Percentiles rank a stretch among this genome's conserved stretches.
Conservation (phyloP, 192 early-diverging fungal genomes). For the Coemansia furcata region DNA sequence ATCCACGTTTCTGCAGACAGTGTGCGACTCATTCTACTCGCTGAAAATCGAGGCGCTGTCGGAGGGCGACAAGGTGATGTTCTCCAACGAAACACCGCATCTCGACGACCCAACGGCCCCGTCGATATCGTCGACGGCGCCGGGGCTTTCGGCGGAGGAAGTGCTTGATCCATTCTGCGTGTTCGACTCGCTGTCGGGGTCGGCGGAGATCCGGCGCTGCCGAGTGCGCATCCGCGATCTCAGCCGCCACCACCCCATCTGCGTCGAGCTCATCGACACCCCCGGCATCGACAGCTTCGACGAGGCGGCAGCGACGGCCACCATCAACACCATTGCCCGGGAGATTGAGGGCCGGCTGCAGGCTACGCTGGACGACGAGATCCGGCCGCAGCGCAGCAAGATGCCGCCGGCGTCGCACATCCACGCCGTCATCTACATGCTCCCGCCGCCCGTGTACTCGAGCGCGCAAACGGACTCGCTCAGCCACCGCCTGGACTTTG, state of each 20-base stretch:
- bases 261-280: conserved; percentile 46
- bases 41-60: conserved; percentile 27
- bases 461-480: conserved; percentile 29
- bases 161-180: conserved; percentile 48
- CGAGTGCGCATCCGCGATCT: conserved; percentile 16
- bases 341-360: conserved; percentile 38
- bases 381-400: conserved; percentile 17
- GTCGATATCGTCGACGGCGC: neutral
- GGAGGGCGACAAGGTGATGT: conserved; percentile 23
- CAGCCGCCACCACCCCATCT: conserved; percentile 1
- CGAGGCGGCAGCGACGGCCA: neutral
- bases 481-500: conserved; percentile 24
- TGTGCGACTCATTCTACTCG: conserved; percentile 57
- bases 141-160: conserved; percentile 16
- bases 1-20: conserved; percentile 69
- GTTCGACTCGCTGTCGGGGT: conserved; percentile 41
- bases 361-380: conserved; percentile 36
- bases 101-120: neutral
- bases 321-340: conserved; percentile 22
- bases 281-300: conserved; percentile 40
- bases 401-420: conserved; percentile 14
- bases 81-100: neutral
- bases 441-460: conserved; percentile 40
- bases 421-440: conserved; percentile 36
- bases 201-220: conserved; percentile 23